phyloP scores from a whole-genome alignment of 768 basidiomycete genomes.

The Termitomyces sp. region DNA sequence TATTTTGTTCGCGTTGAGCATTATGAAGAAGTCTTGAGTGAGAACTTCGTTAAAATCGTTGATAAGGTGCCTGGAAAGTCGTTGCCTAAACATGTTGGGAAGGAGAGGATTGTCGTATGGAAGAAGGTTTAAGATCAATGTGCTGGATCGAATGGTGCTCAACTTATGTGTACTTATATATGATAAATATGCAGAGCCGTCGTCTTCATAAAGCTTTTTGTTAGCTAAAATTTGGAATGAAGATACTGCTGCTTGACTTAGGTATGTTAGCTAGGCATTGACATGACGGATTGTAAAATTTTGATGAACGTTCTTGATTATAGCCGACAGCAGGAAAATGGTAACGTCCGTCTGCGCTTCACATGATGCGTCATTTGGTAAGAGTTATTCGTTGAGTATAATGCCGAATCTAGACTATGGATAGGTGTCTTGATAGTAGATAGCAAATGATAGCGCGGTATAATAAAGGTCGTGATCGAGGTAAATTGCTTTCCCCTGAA shows the following conservation, averaged over 20 bases:
- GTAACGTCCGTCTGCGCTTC: neutral
- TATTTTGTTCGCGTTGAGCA: conserved; percentile 54
- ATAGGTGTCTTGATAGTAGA: no score
- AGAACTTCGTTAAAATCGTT: conserved; percentile 10
- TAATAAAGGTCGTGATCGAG: neutral
- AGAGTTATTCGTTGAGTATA: neutral
- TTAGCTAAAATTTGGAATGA: neutral
- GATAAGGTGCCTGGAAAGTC: conserved; percentile 46
- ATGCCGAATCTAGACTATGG: no score
- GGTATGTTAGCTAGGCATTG: neutral
- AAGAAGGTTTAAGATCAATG: conserved; percentile 16
- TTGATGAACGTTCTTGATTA: neutral
- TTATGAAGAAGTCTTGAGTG: conserved; percentile 43
- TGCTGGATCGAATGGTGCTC: neutral
- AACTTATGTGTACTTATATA: neutral
- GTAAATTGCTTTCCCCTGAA: neutral
- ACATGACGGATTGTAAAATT: neutral
- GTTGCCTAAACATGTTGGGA: conserved; percentile 33
- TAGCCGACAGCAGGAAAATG: neutral
- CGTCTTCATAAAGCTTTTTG: neutral
- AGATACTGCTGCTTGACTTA: neutral
- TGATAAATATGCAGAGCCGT: neutral
- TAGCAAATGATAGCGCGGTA: no score
- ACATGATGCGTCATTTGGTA: neutral
- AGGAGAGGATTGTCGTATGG: conserved; percentile 53